Conservation (phyloP, 1,284 basidiomycete genomes). For the Leucoagaricus sp. region DNA sequence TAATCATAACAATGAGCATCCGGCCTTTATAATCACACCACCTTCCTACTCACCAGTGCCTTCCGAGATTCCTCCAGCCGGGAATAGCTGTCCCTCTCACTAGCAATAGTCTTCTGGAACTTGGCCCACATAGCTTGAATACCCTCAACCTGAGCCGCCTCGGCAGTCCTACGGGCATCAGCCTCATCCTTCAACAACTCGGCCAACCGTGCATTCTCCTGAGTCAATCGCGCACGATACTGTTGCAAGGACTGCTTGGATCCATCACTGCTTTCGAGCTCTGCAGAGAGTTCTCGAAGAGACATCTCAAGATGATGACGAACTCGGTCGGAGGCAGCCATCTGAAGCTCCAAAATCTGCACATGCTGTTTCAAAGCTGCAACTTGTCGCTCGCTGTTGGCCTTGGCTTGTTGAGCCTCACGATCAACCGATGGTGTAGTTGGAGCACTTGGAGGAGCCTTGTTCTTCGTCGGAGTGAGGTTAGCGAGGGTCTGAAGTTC, state of each 20-base stretch:
- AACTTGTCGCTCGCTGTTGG: constrained; percentile 50
- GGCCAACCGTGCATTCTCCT: constrained; percentile 58
- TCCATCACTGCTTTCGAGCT: constrained; percentile 65
- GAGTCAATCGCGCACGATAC: constrained; percentile 55
- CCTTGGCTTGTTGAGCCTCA: constrained; percentile 18
- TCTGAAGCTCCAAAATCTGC: constrained; percentile 68
- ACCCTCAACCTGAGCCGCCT: constrained; percentile 63
- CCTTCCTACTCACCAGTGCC: constrained; percentile 48
- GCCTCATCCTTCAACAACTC: constrained; percentile 67
- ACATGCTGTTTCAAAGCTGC: constrained; percentile 64
- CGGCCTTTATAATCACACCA: background rate
- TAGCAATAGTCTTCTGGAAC: constrained; percentile 61
- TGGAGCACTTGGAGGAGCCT: constrained; percentile 7
- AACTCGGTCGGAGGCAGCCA: constrained; percentile 68
- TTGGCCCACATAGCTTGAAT: constrained; percentile 70
- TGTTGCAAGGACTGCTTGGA: constrained; percentile 65
- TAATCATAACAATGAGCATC: constrained; percentile 26
- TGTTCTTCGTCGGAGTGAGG: constrained; percentile 23
- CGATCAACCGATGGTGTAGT: constrained; percentile 13
- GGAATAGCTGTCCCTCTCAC: constrained; percentile 62
- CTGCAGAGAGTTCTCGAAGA: constrained; percentile 61
- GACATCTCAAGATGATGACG: constrained; percentile 66
- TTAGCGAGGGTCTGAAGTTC: constrained; percentile 35
- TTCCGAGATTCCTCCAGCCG: constrained; percentile 73
- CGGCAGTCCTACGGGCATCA: constrained; percentile 59